Evolutionary conservation across 2,329 filamentous ascomycete species (phyloP), one percentile per base, ranked within the genome.

Genomic region (Coleophoma crateriformis): DNA sequence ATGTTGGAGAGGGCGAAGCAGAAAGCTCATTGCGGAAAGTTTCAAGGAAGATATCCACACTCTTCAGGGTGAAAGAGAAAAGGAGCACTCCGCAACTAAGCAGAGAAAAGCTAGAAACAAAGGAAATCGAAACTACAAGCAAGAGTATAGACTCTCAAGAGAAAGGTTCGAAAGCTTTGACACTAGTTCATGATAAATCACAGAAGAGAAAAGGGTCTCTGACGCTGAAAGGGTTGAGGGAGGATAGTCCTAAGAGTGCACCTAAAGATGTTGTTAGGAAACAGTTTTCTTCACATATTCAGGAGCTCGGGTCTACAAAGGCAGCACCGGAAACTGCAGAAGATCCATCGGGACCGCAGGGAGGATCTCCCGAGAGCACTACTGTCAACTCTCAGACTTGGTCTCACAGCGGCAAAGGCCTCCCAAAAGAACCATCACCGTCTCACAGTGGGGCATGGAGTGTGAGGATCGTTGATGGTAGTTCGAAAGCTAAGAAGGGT

Each of bases 41-140:
- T 40, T 51, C 50, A 37, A 50, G 51, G 19, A 48, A 45, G n/a
- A 32, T 49, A 7, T 54, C 49, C 14, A 34, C 40, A 7, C 32
- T 49, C 2, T 49, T 51, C 27, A 46, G 54, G 34, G 20, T 50
- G 7, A 40, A 32, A 33, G 38, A 52, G 12, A 33, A 46, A 38
- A 47, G 46, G 17, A 40, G 49, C 8, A 45, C 50, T n/a, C 51
- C 50, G 33, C 7, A 44, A 2, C 42, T 55, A 22, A 56, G 48
- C 10, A 45, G 55, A 37, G 49, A 58, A 40, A 48, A 57, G 8
- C 41, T 54, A 7, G 48, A 46, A 34, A 47, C 44, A 7, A 49
- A 47, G 11, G 45, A 50, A 27, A 43, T 33, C 20, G 40, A 53
- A 32, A 37, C 22, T 32, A 57, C 14, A 33, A 50, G 12, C 40